phyloP scores from a whole-genome alignment of 1,284 basidiomycete genomes.

The Anthracocystis panici-leucophaei region DNA sequence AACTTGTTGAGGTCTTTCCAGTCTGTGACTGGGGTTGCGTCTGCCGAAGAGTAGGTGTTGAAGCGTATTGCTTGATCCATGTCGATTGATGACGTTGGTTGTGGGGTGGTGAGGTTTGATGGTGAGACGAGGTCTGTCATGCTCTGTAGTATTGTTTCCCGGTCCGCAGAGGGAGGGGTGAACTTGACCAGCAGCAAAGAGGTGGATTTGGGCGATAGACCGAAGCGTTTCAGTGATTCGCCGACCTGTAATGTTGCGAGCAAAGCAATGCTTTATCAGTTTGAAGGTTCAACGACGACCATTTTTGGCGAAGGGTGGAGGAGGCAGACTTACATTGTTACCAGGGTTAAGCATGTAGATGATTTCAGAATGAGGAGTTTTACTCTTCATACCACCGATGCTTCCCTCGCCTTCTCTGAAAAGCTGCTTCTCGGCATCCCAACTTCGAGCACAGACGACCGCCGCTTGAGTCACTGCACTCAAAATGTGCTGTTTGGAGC shows the following conservation, averaged over 20 bases:
- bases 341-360: slow-evolving; percentile 50
- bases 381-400: slow-evolving; percentile 49
- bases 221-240: slow-evolving; percentile 51
- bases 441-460: slow-evolving; percentile 38
- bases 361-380: slow-evolving; percentile 51
- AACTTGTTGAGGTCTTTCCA: slow-evolving; percentile 55
- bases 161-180: slow-evolving; percentile 15
- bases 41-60: neutral
- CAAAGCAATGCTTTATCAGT: neutral
- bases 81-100: slow-evolving; percentile 4
- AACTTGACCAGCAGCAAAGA: slow-evolving; percentile 50
- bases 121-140: slow-evolving; percentile 37
- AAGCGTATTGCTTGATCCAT: slow-evolving; percentile 37
- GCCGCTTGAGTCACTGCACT: slow-evolving; percentile 44
- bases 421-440: slow-evolving; percentile 10
- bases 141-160: slow-evolving; percentile 15
- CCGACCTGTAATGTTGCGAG: slow-evolving; percentile 27
- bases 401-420: slow-evolving; percentile 44
- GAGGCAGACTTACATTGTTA: slow-evolving; percentile 38
- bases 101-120: slow-evolving; percentile 19
- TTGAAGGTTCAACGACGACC: too few species aligned
- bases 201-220: slow-evolving; percentile 33
- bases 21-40: slow-evolving; percentile 24
- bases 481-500: slow-evolving; percentile 41
- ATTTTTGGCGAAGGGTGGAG: too few species aligned